A percentile compares a stretch with the other conserved stretches of the same genome.
phyloP scores from a whole-genome alignment of 177 flowering plant species.

The Tripterygium wilfordii region DNA sequence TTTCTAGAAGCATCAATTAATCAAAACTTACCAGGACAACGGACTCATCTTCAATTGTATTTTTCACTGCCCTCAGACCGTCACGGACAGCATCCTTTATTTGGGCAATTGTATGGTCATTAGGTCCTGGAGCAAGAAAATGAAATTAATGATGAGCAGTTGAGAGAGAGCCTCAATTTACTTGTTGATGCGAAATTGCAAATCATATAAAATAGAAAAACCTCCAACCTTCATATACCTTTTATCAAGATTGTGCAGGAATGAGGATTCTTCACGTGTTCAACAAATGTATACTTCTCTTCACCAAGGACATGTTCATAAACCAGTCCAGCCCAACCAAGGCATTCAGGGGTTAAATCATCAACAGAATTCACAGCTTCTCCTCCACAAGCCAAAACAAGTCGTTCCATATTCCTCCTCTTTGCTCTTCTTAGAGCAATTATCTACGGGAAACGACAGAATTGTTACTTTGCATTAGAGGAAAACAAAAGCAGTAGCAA shows the following conservation, averaged over 20 bases:
- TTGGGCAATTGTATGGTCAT: conserved; percentile 98
- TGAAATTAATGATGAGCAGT: neutral
- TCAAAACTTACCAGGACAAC: conserved; percentile 55
- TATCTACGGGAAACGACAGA: conserved; percentile 42
- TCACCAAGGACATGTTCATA: conserved; percentile 98
- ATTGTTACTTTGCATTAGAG: neutral
- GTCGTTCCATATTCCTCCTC: conserved; percentile 93
- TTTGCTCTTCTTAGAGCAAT: conserved; percentile 95
- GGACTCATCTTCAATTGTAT: conserved; percentile 93
- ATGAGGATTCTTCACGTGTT: conserved; percentile 84
- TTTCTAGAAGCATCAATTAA: no score
- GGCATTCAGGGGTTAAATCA: conserved; percentile 81
- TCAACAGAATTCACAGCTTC: conserved; percentile 98
- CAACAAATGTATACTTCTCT: conserved; percentile 95
- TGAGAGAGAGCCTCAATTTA: no score
- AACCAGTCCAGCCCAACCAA: conserved; percentile 99
- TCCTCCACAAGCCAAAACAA: conserved; percentile 97
- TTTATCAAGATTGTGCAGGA: conserved; percentile 94
- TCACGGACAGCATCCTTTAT: conserved; percentile 99
- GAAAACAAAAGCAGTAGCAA: neutral
- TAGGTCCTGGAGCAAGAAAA: conserved; percentile 66
- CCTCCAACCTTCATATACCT: conserved; percentile 44
- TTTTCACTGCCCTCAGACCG: conserved; percentile 93
- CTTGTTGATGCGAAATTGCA: no score
- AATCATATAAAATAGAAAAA: no score